Percentiles rank a stretch among this genome's conserved stretches.
These are phyloP conservation scores for Aegilops umbellulata DNA, from an alignment of 176 grass and related monocot species.

Conservation along the genomic window DNA sequence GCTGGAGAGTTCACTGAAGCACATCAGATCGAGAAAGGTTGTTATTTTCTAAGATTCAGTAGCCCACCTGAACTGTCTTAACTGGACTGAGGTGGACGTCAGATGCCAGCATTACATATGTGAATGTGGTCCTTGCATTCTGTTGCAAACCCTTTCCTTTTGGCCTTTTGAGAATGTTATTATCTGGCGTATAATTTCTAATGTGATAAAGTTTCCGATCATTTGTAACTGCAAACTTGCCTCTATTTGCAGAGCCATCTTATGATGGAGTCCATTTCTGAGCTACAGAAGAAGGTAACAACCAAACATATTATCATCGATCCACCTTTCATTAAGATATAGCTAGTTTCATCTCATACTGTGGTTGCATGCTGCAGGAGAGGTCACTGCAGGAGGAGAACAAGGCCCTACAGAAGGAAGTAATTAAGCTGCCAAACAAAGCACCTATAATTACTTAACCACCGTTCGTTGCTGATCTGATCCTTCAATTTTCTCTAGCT, in stretches of 20 bases:
- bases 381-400: slow-evolving; percentile 72
- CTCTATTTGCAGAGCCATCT: slow-evolving; percentile 55
- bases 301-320: background rate
- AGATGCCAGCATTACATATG: background rate
- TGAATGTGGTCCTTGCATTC: background rate
- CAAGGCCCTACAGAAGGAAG: slow-evolving; percentile 73
- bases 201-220: background rate
- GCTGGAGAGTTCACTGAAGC: slow-evolving; percentile 69
- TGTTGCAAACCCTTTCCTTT: background rate
- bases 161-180: background rate
- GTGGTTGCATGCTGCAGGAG: slow-evolving; percentile 51
- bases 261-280: slow-evolving; percentile 61
- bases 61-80: background rate
- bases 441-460: background rate
- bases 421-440: slow-evolving; percentile 46
- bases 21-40: slow-evolving; percentile 80
- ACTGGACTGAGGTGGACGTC: background rate
- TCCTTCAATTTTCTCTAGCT: slow-evolving; percentile 43
- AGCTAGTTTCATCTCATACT: background rate
- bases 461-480: background rate
- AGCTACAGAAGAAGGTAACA: slow-evolving; percentile 67
- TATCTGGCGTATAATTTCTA: background rate
- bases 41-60: slow-evolving; percentile 13
- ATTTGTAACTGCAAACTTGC: background rate
- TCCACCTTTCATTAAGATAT: background rate